phyloP scores from a whole-genome alignment of 306 rosid genomes.

The Styphnolobium japonicum region DNA sequence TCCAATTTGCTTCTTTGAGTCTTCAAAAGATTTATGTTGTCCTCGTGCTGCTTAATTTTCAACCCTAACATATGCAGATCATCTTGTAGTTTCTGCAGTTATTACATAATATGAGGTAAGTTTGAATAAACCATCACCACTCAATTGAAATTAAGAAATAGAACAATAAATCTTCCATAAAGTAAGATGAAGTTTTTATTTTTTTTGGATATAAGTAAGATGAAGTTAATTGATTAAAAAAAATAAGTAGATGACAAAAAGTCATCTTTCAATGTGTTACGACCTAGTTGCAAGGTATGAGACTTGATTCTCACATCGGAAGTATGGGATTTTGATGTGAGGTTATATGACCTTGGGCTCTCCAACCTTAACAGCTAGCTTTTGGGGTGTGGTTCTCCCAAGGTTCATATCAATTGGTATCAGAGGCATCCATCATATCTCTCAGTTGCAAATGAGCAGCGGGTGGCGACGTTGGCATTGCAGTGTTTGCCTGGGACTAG shows the following conservation, averaged over 20 bases:
- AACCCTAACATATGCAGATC: constrained; percentile 63
- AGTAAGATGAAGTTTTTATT: neutral
- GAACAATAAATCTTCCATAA: neutral
- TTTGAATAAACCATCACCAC: neutral
- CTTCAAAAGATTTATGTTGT: constrained; percentile 48
- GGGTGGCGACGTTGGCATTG: too few species aligned
- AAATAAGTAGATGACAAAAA: neutral
- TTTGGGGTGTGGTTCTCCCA: too few species aligned
- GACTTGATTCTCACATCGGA: too few species aligned
- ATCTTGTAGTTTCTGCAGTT: constrained; percentile 73
- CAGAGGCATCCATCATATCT: too few species aligned
- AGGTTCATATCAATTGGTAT: too few species aligned
- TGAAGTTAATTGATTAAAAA: neutral
- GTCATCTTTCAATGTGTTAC: neutral
- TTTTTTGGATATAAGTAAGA: neutral
- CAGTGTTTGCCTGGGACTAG: too few species aligned
- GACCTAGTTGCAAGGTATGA: too few species aligned
- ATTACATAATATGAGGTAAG: constrained; percentile 29
- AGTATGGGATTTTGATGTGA: too few species aligned
- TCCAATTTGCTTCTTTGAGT: constrained; percentile 62
- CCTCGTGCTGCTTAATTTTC: constrained; percentile 82
- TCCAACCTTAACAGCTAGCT: too few species aligned
- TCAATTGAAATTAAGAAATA: constrained; percentile 8
- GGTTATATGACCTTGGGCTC: too few species aligned
- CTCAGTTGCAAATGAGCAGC: too few species aligned